Conservation (phyloP, 1,139 yeast species). For the Yamadazyma atlantica region DNA sequence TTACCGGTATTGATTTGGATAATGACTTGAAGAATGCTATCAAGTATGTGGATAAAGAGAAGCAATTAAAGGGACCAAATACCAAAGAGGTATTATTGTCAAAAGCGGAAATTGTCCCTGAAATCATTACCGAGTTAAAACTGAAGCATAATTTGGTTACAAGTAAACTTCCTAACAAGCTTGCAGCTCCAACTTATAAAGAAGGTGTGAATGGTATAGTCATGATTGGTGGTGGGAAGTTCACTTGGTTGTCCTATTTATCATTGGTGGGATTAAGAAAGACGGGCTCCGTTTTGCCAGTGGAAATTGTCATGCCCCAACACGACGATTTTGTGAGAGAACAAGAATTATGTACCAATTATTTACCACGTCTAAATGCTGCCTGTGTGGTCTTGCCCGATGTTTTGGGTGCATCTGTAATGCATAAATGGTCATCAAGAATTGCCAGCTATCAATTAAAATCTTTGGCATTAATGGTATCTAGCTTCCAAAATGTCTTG, state of each 20-base stretch:
- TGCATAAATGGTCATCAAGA: constrained; percentile 28
- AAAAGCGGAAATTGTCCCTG: constrained; percentile 27
- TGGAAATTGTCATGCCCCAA: constrained; percentile 38
- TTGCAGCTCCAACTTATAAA: constrained; percentile 26
- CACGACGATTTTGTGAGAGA: constrained; percentile 31
- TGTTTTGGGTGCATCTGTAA: constrained; percentile 33
- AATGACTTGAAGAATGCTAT: constrained; percentile 21
- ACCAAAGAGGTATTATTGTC: constrained; percentile 30
- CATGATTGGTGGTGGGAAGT: constrained; percentile 39
- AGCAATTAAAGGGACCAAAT: constrained; percentile 24
- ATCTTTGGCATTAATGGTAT: constrained; percentile 31
- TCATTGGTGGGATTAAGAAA: constrained; percentile 34
- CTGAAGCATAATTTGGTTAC: constrained; percentile 25
- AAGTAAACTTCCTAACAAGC: constrained; percentile 23
- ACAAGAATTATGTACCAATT: constrained; percentile 23
- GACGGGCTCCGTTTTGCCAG: constrained; percentile 37
- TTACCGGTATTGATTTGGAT: constrained; percentile 7
- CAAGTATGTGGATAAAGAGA: constrained; percentile 21
- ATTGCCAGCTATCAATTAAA: constrained; percentile 41
- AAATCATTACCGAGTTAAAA: constrained; percentile 23
- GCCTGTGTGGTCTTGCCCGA: constrained; percentile 36
- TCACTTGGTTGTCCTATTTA: constrained; percentile 41
- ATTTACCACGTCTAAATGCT: constrained; percentile 28
- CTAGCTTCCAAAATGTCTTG: constrained; percentile 42
- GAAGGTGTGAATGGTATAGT: constrained; percentile 33